Evolutionary conservation across 768 basidiomycete genomes (phyloP).

Genomic region (Leucocoprinus birnbaumii): DNA sequence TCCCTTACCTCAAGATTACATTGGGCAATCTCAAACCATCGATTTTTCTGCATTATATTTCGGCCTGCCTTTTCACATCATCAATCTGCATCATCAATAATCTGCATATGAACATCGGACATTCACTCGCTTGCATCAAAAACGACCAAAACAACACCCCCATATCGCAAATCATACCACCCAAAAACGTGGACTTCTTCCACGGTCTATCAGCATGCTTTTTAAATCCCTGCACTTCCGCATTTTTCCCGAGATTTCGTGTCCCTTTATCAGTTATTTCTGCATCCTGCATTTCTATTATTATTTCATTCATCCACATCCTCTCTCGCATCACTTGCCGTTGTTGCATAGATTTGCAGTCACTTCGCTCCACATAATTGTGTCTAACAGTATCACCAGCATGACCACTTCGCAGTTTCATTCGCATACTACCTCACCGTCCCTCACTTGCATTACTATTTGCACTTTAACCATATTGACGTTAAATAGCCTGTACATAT

Average conservation of each 20-base stretch:
- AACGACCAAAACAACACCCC: background rate
- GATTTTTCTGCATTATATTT: constrained; percentile 12
- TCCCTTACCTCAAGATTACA: background rate
- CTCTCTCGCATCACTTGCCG: constrained; percentile 5
- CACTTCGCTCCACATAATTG: constrained; percentile 2
- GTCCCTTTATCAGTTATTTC: constrained; percentile 9
- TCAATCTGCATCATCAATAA: constrained; percentile 12
- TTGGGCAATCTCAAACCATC: constrained; percentile 11
- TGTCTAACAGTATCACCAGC: background rate
- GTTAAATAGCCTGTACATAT: constrained; percentile 6
- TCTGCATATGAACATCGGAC: constrained; percentile 13
- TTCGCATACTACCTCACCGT: background rate
- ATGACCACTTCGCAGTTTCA: background rate
- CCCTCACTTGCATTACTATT: constrained; percentile 10
- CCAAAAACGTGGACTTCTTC: background rate
- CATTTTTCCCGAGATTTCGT: constrained; percentile 10
- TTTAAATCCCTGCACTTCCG: background rate
- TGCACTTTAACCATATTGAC: constrained; percentile 9
- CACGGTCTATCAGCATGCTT: constrained; percentile 11
- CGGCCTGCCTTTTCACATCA: constrained; percentile 8
- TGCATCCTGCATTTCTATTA: constrained; percentile 11
- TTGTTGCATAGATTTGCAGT: constrained; percentile 8
- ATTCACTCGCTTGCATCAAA: constrained; percentile 6
- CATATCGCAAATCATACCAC: background rate
- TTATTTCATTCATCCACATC: constrained; percentile 10